Percentiles rank a stretch among this genome's conserved stretches.
These are phyloP conservation scores for Colletotrichum sp. DNA, from an alignment of 2,329 filamentous ascomycete species.

Conservation along the genomic window DNA sequence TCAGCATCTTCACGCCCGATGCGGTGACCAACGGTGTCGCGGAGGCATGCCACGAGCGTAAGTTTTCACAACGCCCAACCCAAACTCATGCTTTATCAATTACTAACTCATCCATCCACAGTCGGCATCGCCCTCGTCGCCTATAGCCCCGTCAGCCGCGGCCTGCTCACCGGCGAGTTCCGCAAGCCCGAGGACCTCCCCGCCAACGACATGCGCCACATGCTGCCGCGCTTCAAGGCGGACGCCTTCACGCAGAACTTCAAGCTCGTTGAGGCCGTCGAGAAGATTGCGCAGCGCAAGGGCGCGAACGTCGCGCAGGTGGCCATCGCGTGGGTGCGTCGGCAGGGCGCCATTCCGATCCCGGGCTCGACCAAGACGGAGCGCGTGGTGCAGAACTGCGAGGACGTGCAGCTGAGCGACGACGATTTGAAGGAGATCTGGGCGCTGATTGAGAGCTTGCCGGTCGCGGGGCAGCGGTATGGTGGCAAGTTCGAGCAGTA, in stretches of 20 bases:
- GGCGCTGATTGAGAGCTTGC: constrained; percentile 50
- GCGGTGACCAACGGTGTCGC: constrained; percentile 44
- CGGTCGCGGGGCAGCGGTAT: constrained; percentile 54
- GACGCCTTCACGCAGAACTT: constrained; percentile 60
- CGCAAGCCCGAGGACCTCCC: constrained; percentile 45
- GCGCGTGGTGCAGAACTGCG: constrained; percentile 66
- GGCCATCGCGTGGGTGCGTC: constrained; percentile 61
- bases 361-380: constrained; percentile 64
- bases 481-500: neutral
- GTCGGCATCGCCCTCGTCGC: constrained; percentile 48
- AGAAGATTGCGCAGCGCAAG: constrained; percentile 51
- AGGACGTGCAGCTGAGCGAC: constrained; percentile 50
- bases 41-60: constrained; percentile 47
- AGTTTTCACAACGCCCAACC: neutral
- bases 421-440: constrained; percentile 58
- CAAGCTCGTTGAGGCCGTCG: constrained; percentile 50
- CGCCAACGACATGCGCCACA: constrained; percentile 48
- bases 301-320: constrained; percentile 55
- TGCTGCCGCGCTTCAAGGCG: constrained; percentile 50
- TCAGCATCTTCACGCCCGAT: constrained; percentile 45
- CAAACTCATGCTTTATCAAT: neutral
- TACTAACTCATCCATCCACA: constrained; percentile 17
- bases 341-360: constrained; percentile 64
- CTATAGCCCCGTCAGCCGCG: constrained; percentile 57
- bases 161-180: constrained; percentile 51